Evolutionary conservation across 2,329 filamentous ascomycete species (phyloP).

Genomic region (Fusarium marasasianum): DNA sequence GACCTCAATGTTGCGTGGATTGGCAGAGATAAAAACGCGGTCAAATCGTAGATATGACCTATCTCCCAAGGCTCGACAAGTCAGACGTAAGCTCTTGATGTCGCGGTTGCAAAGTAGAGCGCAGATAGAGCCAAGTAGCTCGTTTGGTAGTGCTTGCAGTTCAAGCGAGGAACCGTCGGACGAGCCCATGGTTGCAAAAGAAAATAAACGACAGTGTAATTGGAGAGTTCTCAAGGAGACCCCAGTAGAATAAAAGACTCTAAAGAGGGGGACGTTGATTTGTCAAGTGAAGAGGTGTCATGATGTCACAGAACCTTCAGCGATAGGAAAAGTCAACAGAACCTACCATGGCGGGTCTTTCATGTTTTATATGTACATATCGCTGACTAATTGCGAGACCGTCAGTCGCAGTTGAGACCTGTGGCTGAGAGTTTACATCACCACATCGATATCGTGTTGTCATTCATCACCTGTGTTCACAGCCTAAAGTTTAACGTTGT

Average conservation of each 20-base stretch:
- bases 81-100: background rate
- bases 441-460: too few relatives aligned
- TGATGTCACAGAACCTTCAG: too few relatives aligned
- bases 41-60: background rate
- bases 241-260: too few relatives aligned
- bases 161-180: background rate
- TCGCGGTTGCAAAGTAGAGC: background rate
- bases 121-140: background rate
- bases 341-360: background rate
- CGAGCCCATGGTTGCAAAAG: background rate
- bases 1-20: background rate
- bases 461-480: too few relatives aligned
- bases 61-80: background rate
- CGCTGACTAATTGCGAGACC: background rate
- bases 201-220: background rate
- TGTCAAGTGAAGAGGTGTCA: too few relatives aligned
- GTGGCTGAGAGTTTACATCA: too few relatives aligned
- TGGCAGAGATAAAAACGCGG: conserved; percentile 8
- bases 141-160: background rate
- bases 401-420: too few relatives aligned
- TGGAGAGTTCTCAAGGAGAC: too few relatives aligned
- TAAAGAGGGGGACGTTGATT: too few relatives aligned
- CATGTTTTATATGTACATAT: background rate
- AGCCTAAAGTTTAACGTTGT: too few relatives aligned
- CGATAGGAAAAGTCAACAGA: too few relatives aligned